phyloP scores from a whole-genome alignment of 2,329 filamentous ascomycete genomes.

The Albophoma yamanashiensis region DNA sequence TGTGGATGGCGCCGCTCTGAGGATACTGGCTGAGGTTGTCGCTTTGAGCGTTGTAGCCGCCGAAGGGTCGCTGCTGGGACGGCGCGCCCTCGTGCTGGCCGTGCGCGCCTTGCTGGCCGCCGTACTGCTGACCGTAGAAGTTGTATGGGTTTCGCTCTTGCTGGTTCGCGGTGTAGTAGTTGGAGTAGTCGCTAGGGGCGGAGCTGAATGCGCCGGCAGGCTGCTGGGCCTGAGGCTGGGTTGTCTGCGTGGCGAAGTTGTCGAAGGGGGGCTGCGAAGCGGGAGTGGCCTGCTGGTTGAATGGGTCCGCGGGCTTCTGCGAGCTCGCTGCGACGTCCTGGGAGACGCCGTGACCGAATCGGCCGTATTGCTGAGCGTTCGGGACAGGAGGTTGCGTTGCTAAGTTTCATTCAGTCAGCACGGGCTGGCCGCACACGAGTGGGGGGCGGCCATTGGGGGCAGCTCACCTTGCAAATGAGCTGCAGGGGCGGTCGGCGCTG shows the following conservation, averaged over 20 bases:
- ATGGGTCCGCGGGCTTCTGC: conserved; percentile 82
- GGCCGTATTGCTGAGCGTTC: conserved; percentile 56
- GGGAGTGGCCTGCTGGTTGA: conserved; percentile 58
- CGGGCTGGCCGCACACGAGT: background rate
- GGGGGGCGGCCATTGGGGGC: background rate
- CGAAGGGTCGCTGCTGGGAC: conserved; percentile 63
- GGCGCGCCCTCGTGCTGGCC: conserved; percentile 64
- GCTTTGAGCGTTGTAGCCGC: conserved; percentile 60
- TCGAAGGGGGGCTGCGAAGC: conserved; percentile 48
- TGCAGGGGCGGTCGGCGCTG: conserved; percentile 11
- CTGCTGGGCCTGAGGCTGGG: conserved; percentile 47
- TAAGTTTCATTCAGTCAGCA: conserved; percentile 7
- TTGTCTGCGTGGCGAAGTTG: conserved; percentile 45
- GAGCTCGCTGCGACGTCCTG: conserved; percentile 47
- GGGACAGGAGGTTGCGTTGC: conserved; percentile 39
- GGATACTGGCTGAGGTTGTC: conserved; percentile 60
- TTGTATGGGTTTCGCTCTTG: conserved; percentile 67
- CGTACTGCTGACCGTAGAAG: conserved; percentile 59
- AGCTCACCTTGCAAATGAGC: conserved; percentile 16
- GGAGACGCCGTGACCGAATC: conserved; percentile 52
- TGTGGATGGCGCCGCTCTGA: conserved; percentile 52
- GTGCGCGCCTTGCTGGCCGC: conserved; percentile 45
- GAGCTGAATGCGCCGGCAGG: conserved; percentile 60
- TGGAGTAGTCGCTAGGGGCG: conserved; percentile 68
- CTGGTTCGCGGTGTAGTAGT: conserved; percentile 73